Evolutionary conservation across 768 basidiomycete species (phyloP).

Genomic region (Phylloporus rhodoxanthus): DNA sequence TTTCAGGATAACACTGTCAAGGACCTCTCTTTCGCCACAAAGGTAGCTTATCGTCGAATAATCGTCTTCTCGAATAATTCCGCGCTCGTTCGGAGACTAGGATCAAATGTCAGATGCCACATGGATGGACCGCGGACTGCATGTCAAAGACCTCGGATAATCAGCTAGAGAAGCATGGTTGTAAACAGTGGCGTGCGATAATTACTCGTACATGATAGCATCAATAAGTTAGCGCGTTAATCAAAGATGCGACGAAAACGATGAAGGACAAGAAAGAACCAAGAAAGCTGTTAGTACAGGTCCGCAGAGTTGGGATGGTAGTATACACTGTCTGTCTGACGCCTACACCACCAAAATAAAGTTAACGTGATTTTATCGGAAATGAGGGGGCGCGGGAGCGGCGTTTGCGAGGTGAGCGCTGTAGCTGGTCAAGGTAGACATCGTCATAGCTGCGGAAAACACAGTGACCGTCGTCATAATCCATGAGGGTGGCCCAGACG

Average conservation of each 20-base stretch:
- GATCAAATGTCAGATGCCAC: background rate
- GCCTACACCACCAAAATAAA: constrained; percentile 1
- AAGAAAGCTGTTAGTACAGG: constrained; percentile 13
- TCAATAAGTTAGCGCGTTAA: constrained; percentile 8
- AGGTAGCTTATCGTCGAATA: background rate
- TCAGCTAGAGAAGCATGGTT: constrained; percentile 6
- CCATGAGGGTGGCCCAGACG: constrained; percentile 57
- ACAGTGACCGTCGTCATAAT: constrained; percentile 43
- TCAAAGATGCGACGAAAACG: constrained; percentile 9
- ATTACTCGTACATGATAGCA: constrained; percentile 6
- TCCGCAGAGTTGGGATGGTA: constrained; percentile 3
- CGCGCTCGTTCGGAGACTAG: background rate
- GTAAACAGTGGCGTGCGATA: constrained; percentile 5
- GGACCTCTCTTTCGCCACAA: constrained; percentile 6
- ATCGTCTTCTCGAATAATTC: background rate
- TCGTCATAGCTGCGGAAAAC: constrained; percentile 56
- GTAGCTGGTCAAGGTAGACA: constrained; percentile 47
- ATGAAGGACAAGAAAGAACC: background rate
- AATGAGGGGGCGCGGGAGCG: constrained; percentile 20
- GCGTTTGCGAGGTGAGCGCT: constrained; percentile 38
- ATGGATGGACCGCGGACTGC: background rate
- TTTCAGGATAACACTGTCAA: background rate
- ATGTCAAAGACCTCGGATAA: constrained; percentile 3
- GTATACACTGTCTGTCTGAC: constrained; percentile 10
- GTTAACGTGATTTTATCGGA: constrained; percentile 21